These are phyloP conservation scores for Heliocybe sulcata DNA, from an alignment of 1,284 basidiomycete genomes.

Conservation along the genomic window DNA sequence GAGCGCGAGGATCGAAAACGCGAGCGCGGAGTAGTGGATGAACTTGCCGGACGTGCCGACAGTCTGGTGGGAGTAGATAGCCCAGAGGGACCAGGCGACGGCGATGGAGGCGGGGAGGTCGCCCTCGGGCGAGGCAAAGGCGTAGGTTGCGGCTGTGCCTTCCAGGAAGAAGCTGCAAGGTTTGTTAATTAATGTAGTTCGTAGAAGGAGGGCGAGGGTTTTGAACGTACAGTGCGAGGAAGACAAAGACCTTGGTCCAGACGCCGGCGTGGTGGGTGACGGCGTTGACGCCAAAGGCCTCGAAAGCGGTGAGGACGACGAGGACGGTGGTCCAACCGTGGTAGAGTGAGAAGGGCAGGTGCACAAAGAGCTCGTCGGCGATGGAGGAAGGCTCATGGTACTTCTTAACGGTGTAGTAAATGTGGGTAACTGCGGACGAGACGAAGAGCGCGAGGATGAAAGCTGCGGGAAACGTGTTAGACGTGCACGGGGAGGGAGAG, in stretches of 20 bases:
- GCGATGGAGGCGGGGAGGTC: slow-evolving; percentile 87
- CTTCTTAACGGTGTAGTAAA: slow-evolving; percentile 91
- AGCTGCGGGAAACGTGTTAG: slow-evolving; percentile 29
- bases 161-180: slow-evolving; percentile 90
- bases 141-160: slow-evolving; percentile 86
- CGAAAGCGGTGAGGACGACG: slow-evolving; percentile 82
- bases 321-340: slow-evolving; percentile 95
- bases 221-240: slow-evolving; percentile 65
- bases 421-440: slow-evolving; percentile 77
- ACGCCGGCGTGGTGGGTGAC: slow-evolving; percentile 61
- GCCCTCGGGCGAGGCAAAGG: slow-evolving; percentile 83
- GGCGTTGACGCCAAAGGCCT: slow-evolving; percentile 85
- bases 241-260: slow-evolving; percentile 92
- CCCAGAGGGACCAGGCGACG: slow-evolving; percentile 79
- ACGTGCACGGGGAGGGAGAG: slow-evolving; percentile 3
- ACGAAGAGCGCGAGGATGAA: slow-evolving; percentile 86
- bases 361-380: slow-evolving; percentile 75
- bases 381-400: slow-evolving; percentile 59
- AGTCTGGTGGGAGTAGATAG: slow-evolving; percentile 70
- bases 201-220: not conserved
- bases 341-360: slow-evolving; percentile 88
- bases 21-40: slow-evolving; percentile 86
- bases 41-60: slow-evolving; percentile 30
- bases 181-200: no score
- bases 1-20: slow-evolving; percentile 79